Base-by-base conservation (phyloP, 805 yeast species). In the Wickerhamomyces subpelliculosus region DNA sequence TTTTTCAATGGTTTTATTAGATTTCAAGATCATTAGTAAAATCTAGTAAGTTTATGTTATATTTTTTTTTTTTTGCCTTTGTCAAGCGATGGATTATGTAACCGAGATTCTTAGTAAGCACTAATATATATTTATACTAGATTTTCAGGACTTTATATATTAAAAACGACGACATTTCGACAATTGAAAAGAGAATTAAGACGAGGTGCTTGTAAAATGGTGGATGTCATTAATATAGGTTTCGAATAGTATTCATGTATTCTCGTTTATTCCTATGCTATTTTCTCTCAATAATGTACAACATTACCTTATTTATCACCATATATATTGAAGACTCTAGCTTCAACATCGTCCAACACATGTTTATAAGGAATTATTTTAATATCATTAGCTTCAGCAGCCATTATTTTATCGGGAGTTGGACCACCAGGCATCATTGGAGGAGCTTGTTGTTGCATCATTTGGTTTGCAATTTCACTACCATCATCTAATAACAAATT, bases 301-400 rank as follows among this genome's bases (percentile, higher is more conserved):
- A 11, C 13, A 8, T 5, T 8, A 5, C 27, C 13, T 9, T 11
- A 27, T 16, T 27, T 27, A 4, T 13, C 11, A 16, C 32, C 22
- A 19, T 29, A 29, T 10, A 19, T 19, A 5, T 29, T 29, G 23
- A 67, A 43, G 10, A 80, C 70, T 47, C 95, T 70, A 26, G 72
- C 68, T 40, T 78, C 88, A 23, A 85, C 75, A 8, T 72, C 76
- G 12, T 72, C 77, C 32, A 79, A 70, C 34, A 78, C 68, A 39
- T 64, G 64, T 31, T 75, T 69, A 47, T 79, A 83, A 32, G 69
- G 65, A 33, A 76, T 65, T 34, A 87, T 71, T 44, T 81, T 80
- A 29, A 87, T 55, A 49, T 78, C 81, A 49, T 89, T 93, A 3
- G 93, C 82, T 54, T 86, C 84, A 14, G 72, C 67, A 38, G 66